phyloP scores from a whole-genome alignment of 2,329 filamentous ascomycete genomes.

The Macroventuria anomochaeta region DNA sequence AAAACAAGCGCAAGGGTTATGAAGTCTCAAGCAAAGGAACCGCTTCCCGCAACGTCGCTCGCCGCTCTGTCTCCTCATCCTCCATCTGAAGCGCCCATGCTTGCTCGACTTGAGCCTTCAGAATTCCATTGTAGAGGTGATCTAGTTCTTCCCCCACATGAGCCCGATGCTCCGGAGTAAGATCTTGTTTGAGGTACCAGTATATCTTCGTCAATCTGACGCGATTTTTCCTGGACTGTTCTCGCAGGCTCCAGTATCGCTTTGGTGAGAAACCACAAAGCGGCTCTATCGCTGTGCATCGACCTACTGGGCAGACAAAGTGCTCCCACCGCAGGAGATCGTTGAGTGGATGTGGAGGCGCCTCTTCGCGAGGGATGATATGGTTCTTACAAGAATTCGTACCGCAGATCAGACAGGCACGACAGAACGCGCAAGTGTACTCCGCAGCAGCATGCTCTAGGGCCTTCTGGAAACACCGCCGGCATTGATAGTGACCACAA shows the following conservation, averaged over 20 bases:
- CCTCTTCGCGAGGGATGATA: neutral
- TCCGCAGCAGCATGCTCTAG: neutral
- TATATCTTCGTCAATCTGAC: neutral
- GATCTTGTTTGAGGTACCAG: neutral
- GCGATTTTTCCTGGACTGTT: neutral
- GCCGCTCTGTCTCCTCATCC: neutral
- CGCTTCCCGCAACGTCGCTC: too few relatives aligned
- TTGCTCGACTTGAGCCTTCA: neutral
- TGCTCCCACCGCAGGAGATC: neutral
- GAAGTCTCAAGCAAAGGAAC: neutral
- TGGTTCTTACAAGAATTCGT: neutral
- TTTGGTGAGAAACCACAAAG: neutral
- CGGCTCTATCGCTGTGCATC: neutral
- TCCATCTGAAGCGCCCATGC: neutral
- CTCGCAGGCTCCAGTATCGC: conserved; percentile 5
- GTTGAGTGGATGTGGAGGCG: neutral
- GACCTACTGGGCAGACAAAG: neutral
- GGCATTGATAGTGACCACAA: conserved; percentile 6
- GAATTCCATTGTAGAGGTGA: neutral
- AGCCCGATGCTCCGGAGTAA: neutral
- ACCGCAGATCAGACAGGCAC: conserved; percentile 3
- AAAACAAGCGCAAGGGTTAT: neutral
- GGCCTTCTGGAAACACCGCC: neutral
- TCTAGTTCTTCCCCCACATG: neutral
- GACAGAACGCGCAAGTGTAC: conserved; percentile 3